Conservation (phyloP, 208 protist species). For the Crithidia acanthocephali region DNA sequence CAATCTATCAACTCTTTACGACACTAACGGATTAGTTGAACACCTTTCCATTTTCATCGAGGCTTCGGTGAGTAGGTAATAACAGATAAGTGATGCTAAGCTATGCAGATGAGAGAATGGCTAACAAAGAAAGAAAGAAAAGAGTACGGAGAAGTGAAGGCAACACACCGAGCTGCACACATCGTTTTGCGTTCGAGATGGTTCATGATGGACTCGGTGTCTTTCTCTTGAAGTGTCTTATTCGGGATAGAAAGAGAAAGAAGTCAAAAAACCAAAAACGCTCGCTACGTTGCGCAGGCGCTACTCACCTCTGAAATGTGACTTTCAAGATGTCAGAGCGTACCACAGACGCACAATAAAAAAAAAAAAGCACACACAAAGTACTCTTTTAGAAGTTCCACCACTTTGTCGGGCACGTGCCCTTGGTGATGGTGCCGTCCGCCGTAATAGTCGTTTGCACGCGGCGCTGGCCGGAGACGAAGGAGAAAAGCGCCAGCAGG, state of each 20-base stretch:
- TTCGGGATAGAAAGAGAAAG: too few species aligned
- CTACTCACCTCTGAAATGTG: not conserved
- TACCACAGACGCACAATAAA: not conserved
- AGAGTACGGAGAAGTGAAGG: not conserved
- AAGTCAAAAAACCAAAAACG: too few species aligned
- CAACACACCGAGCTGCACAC: slow-evolving; percentile 9
- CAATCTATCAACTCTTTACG: too few species aligned
- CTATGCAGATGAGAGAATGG: slow-evolving; percentile 9
- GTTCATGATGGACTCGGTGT: too few species aligned
- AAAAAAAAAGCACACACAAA: not conserved
- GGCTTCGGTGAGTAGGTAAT: not conserved
- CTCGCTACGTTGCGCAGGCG: not conserved
- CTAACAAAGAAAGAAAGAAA: slow-evolving; percentile 24
- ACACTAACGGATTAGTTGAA: too few species aligned
- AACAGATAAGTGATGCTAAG: slow-evolving; percentile 22
- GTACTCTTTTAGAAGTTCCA: slow-evolving; percentile 72
- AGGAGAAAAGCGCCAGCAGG: slow-evolving; percentile 61
- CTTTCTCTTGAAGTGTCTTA: too few species aligned
- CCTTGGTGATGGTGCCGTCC: slow-evolving; percentile 67
- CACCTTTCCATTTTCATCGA: too few species aligned
- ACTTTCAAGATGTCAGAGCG: not conserved
- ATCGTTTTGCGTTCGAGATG: too few species aligned
- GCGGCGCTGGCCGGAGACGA: slow-evolving; percentile 55
- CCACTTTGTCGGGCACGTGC: slow-evolving; percentile 69
- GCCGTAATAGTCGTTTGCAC: slow-evolving; percentile 57